These are phyloP conservation scores for Deuterostichococcus epilithicus DNA, from an alignment of 139 green algal genomes.

Conservation along the genomic window DNA sequence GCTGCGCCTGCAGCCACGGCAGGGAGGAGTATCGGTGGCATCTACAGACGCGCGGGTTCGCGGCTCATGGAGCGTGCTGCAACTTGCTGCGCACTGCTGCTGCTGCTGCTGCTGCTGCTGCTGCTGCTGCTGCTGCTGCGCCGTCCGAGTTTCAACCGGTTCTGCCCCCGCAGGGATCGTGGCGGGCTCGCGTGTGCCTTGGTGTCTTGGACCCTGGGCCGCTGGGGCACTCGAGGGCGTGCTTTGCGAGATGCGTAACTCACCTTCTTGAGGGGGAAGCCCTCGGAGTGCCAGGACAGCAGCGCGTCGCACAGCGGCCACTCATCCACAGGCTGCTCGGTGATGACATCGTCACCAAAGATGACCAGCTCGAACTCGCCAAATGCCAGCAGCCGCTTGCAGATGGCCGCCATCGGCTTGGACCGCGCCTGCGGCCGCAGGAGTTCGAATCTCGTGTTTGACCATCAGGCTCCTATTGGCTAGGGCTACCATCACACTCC, in stretches of 20 bases:
- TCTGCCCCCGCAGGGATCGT: too few relatives aligned
- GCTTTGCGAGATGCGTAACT: too few relatives aligned
- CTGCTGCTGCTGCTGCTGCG: too few relatives aligned
- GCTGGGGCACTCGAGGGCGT: too few relatives aligned
- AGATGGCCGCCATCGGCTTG: constrained; percentile 91
- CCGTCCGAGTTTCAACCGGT: too few relatives aligned
- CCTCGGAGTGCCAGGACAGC: constrained; percentile 90
- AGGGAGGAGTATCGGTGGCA: neutral
- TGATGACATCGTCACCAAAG: constrained; percentile 89
- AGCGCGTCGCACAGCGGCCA: constrained; percentile 89
- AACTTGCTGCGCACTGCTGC: neutral
- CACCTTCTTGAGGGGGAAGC: constrained; percentile 93
- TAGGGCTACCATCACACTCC: neutral
- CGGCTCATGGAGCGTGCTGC: neutral
- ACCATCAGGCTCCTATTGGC: neutral
- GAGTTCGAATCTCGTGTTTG: neutral
- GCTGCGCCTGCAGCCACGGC: constrained; percentile 26
- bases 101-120: too few relatives aligned
- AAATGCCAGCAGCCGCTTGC: constrained; percentile 68
- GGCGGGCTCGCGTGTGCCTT: too few relatives aligned
- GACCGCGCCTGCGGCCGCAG: constrained; percentile 46
- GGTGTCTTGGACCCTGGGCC: too few relatives aligned
- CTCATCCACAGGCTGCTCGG: constrained; percentile 78
- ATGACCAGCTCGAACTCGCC: constrained; percentile 89
- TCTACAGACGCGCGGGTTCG: neutral